Conservation (phyloP, 225 moss, liverwort and hornwort genomes). For the Rhytidiadelphus loreus region DNA sequence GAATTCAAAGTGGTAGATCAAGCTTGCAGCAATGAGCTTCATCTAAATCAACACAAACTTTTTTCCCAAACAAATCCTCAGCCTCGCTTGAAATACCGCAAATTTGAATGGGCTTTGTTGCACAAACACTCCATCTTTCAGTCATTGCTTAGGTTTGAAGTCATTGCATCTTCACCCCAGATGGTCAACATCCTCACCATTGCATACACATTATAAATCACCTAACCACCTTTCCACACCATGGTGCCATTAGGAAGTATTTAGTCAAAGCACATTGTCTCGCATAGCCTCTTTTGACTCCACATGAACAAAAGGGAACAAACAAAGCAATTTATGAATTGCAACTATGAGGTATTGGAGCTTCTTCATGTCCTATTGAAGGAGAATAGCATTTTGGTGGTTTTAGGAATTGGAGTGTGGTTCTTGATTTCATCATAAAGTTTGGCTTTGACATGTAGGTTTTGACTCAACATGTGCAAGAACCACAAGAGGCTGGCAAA, state of each 20-base stretch:
- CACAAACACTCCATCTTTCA: constrained; percentile 22
- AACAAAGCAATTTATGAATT: constrained; percentile 18
- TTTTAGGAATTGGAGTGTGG: neutral
- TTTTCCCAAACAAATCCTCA: constrained; percentile 20
- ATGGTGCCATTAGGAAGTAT: constrained; percentile 21
- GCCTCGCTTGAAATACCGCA: constrained; percentile 27
- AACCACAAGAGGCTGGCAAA: too few relatives aligned
- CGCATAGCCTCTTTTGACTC: constrained; percentile 7
- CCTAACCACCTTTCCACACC: neutral
- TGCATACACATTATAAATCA: constrained; percentile 15
- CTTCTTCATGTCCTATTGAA: neutral
- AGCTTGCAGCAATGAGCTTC: constrained; percentile 12
- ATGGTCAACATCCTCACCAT: constrained; percentile 39
- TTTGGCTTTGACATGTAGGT: constrained; percentile 14
- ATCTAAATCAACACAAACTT: constrained; percentile 13
- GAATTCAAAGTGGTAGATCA: constrained; percentile 9
- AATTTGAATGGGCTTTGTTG: constrained; percentile 39
- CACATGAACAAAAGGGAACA: constrained; percentile 20
- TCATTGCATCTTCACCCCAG: constrained; percentile 44
- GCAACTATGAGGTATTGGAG: constrained; percentile 8
- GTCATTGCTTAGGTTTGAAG: constrained; percentile 38
- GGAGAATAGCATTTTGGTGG: neutral
- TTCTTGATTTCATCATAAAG: constrained; percentile 11
- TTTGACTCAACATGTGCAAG: neutral
- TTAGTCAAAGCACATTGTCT: constrained; percentile 32